These are phyloP conservation scores for Bacidia rubella DNA, from an alignment of 495 filamentous ascomycete species.

Conservation along the genomic window DNA sequence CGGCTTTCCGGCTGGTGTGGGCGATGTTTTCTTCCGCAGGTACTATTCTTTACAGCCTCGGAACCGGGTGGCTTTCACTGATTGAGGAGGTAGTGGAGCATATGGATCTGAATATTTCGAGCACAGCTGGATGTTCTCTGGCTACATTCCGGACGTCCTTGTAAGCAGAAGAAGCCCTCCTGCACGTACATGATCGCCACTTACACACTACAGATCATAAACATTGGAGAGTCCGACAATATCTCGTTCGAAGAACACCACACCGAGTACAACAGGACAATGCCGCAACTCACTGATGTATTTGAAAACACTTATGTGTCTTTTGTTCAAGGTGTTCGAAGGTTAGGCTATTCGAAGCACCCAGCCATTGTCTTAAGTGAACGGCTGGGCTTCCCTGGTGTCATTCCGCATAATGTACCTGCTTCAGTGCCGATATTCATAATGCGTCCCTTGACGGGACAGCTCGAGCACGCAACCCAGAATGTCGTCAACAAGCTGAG, in stretches of 20 bases:
- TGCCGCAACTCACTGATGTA: slow-evolving; percentile 20
- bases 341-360: slow-evolving; percentile 26
- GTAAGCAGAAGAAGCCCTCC: slow-evolving; percentile 7
- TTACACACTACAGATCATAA: slow-evolving; percentile 19
- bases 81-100: slow-evolving; percentile 20
- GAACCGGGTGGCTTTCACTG: slow-evolving; percentile 1
- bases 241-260: slow-evolving; percentile 20
- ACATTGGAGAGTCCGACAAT: slow-evolving; percentile 23
- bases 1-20: slow-evolving; percentile 24
- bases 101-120: slow-evolving; percentile 21
- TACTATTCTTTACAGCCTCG: slow-evolving; percentile 1
- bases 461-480: slow-evolving; percentile 27
- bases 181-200: not conserved
- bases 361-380: slow-evolving; percentile 20
- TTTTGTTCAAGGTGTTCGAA: slow-evolving; percentile 26
- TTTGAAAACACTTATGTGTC: slow-evolving; percentile 28
- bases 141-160: slow-evolving; percentile 26
- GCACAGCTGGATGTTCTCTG: slow-evolving; percentile 25
- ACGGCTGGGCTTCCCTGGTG: slow-evolving; percentile 3
- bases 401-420: slow-evolving; percentile 12
- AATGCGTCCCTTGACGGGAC: slow-evolving; percentile 28
- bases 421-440: slow-evolving; percentile 26
- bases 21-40: slow-evolving; percentile 31
- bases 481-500: slow-evolving; percentile 23
- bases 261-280: slow-evolving; percentile 22